Conservation (phyloP, 306 rosid genomes). For the Quercus berberidifolia region DNA sequence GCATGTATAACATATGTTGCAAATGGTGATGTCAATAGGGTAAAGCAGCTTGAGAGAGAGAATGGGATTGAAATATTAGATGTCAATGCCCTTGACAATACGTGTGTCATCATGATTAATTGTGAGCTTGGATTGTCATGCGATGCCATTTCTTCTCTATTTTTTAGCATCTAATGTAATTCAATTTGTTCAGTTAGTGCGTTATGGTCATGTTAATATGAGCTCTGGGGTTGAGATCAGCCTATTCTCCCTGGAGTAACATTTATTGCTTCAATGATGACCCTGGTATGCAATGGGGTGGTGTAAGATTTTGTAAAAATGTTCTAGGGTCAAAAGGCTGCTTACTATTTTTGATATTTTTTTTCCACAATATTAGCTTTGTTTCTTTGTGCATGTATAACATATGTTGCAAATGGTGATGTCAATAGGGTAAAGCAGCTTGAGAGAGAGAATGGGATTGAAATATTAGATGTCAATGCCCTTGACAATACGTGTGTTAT, state of each 20-base stretch:
- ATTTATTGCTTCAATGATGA: conserved; percentile 25
- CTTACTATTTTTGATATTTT: conserved; percentile 6
- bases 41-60: not conserved
- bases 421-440: not conserved
- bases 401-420: conserved; percentile 15
- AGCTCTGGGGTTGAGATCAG: not conserved
- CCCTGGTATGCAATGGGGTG: conserved; percentile 25
- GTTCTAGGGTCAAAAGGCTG: conserved; percentile 21
- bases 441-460: not conserved
- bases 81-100: not conserved
- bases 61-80: not conserved
- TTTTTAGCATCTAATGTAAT: no score
- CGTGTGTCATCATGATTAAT: not conserved
- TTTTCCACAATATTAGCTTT: conserved; percentile 17
- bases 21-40: not conserved
- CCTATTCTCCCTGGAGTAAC: conserved; percentile 1
- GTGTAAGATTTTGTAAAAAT: conserved; percentile 41
- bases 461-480: not conserved
- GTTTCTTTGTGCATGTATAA: conserved; percentile 30
- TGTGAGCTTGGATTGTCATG: not conserved
- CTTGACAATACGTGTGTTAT: not conserved
- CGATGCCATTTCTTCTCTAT: no score
- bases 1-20: conserved; percentile 32
- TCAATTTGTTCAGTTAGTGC: not conserved
- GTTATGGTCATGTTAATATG: not conserved